A percentile compares a stretch with the other conserved stretches of the same genome.
These are phyloP conservation scores for Maudiozyma humilis DNA, from an alignment of 1,139 yeast genomes.

Conservation along the genomic window DNA sequence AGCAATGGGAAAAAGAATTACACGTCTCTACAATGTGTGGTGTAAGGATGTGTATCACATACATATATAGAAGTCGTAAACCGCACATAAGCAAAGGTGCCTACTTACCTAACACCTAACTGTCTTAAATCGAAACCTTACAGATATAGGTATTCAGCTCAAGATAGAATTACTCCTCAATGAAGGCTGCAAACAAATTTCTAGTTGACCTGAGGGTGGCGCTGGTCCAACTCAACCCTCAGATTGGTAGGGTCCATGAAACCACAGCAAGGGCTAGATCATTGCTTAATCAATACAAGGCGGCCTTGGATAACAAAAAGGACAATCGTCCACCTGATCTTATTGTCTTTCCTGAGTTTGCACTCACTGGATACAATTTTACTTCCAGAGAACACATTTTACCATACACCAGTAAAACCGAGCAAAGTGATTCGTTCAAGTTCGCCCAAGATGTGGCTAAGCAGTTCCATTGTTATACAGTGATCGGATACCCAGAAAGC, in stretches of 20 bases:
- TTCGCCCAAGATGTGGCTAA: conserved; percentile 53
- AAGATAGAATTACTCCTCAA: no score
- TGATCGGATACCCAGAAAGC: conserved; percentile 76
- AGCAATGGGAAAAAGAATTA: no score
- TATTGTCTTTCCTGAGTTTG: conserved; percentile 73
- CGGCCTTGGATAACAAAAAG: conserved; percentile 14
- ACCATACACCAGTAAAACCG: conserved; percentile 49
- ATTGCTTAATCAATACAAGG: conserved; percentile 21
- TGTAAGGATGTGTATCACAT: no score
- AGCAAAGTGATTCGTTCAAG: conserved; percentile 39
- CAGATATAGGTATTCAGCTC: no score
- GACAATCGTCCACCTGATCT: conserved; percentile 40
- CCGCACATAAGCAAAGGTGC: no score
- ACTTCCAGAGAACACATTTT: conserved; percentile 41
- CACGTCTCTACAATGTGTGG: no score
- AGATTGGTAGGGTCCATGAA: conserved; percentile 48
- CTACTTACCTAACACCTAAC: no score
- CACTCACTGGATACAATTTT: conserved; percentile 80
- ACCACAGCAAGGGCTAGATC: conserved; percentile 44
- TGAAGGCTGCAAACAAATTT: conserved; percentile 7
- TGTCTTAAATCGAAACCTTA: no score
- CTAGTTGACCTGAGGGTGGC: conserved; percentile 48
- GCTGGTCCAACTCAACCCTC: conserved; percentile 60
- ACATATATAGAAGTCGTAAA: no score
- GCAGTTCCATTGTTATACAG: conserved; percentile 53